These are phyloP conservation scores for Zalaria sp. DNA, from an alignment of 2,329 filamentous ascomycete species.

Conservation along the genomic window DNA sequence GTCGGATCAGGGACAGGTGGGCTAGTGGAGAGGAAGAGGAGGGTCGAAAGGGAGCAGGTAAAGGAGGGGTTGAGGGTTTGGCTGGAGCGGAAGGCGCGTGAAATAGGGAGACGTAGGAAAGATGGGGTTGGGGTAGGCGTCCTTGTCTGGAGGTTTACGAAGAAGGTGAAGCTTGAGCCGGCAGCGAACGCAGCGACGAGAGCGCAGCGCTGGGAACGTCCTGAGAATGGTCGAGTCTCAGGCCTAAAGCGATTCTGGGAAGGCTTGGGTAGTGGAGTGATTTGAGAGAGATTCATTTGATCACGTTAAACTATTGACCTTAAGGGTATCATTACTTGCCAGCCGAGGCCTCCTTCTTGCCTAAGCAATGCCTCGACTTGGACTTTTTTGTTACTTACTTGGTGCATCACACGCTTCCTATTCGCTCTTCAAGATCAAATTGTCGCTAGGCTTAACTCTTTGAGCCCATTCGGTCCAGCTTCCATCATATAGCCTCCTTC, in stretches of 20 bases:
- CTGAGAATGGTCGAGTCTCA: conserved; percentile 27
- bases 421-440: conserved; percentile 17
- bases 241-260: conserved; percentile 54
- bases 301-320: no score
- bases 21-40: conserved; percentile 47
- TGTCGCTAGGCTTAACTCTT: conserved; percentile 17
- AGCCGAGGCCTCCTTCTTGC: no score
- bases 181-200: conserved; percentile 9
- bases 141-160: conserved; percentile 25
- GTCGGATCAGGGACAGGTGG: conserved; percentile 9
- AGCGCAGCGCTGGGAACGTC: conserved; percentile 2
- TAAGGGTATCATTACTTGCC: no score
- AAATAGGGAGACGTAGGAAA: conserved; percentile 22
- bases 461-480: conserved; percentile 64
- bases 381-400: no score
- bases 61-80: conserved; percentile 53
- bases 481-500: conserved; percentile 76
- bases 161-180: conserved; percentile 30
- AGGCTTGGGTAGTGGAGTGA: conserved; percentile 14
- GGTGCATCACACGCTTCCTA: neutral
- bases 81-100: conserved; percentile 34
- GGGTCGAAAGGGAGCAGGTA: conserved; percentile 51
- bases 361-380: no score
- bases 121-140: conserved; percentile 25
- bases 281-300: no score